These are phyloP conservation scores for Puccinellia tenuiflora DNA, from an alignment of 176 grass and related monocot genomes.

Conservation along the genomic window DNA sequence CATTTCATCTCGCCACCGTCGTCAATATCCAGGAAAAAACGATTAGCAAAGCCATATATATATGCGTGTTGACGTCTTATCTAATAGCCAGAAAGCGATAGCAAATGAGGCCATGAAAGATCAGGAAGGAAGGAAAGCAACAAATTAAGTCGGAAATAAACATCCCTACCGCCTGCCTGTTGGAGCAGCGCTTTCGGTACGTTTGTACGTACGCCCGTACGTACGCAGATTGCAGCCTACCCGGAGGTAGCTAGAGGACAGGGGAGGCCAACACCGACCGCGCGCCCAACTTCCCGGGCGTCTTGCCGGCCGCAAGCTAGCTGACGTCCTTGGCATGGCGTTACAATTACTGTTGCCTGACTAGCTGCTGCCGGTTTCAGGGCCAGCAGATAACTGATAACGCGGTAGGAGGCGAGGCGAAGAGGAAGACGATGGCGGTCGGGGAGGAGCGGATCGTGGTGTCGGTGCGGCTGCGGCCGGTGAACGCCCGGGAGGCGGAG, in stretches of 20 bases:
- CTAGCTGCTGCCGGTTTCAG: not conserved
- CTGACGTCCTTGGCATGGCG: not conserved
- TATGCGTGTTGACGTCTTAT: not conserved
- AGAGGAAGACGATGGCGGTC: not conserved
- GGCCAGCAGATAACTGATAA: not conserved
- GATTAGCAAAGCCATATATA: not conserved
- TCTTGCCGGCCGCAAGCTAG: not conserved
- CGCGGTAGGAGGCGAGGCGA: not conserved
- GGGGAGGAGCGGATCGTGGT: constrained; percentile 73
- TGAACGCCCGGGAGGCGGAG: constrained; percentile 66
- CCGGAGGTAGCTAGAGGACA: not conserved
- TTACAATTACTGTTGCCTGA: not conserved
- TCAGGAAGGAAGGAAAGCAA: not conserved
- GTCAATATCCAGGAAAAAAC: not conserved
- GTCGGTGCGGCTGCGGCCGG: constrained; percentile 73
- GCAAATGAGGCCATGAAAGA: not conserved
- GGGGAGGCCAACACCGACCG: constrained; percentile 15
- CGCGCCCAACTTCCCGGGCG: not conserved
- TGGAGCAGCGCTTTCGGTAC: constrained; percentile 10
- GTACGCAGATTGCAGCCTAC: not conserved
- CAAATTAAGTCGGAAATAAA: not conserved
- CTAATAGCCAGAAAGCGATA: not conserved
- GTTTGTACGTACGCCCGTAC: not conserved
- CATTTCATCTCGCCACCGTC: not conserved
- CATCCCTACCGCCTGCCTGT: not conserved